Evolutionary conservation across 73 alveolate species (phyloP).

Genomic region (Symbiodinium pilosum): DNA sequence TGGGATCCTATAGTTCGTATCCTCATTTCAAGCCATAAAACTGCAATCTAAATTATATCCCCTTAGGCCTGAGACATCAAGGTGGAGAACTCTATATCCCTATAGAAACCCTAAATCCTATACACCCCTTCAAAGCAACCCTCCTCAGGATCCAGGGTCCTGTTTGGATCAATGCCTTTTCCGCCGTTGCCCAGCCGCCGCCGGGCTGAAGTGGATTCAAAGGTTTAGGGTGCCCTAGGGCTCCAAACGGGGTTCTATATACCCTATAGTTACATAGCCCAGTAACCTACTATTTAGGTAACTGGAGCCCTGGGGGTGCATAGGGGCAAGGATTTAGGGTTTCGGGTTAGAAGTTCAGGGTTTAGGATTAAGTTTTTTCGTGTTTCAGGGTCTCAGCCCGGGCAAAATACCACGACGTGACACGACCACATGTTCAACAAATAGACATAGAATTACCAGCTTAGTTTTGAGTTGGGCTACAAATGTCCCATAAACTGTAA

Average conservation of each 20-base stretch:
- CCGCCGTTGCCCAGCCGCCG: neutral
- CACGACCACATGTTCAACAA: no score
- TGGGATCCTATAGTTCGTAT: neutral
- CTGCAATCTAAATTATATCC: neutral
- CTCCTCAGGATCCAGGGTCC: neutral
- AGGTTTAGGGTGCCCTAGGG: neutral
- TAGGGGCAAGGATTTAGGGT: neutral
- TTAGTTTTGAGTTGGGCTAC: no score
- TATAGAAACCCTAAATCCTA: neutral
- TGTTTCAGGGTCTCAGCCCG: no score
- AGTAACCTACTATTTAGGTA: no score
- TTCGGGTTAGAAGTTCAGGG: neutral
- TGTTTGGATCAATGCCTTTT: neutral
- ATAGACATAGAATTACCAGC: no score
- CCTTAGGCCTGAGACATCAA: neutral
- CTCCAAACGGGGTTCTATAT: neutral
- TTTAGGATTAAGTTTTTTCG: neutral
- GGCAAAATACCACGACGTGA: no score
- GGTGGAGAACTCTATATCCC: neutral
- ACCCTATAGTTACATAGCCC: neutral
- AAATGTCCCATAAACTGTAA: no score
- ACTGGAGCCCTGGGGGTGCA: neutral
- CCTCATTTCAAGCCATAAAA: neutral
- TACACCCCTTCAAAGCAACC: neutral
- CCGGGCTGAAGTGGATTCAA: neutral